phyloP scores from a whole-genome alignment of 495 filamentous ascomycete species.

The Penicillium pulvis region DNA sequence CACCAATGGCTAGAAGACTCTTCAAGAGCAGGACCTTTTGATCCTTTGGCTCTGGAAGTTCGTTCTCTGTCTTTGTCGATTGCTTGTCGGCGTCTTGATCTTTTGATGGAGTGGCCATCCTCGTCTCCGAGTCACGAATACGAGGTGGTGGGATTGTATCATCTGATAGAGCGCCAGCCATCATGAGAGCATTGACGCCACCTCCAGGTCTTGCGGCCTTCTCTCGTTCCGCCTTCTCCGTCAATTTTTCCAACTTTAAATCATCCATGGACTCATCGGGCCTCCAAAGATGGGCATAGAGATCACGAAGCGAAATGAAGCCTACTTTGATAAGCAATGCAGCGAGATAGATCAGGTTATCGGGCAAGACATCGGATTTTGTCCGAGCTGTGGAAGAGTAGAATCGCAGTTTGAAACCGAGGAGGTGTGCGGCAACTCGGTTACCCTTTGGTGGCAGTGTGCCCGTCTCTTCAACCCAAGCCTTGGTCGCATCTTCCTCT shows the following conservation, averaged over 20 bases:
- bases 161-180: constrained; percentile 84
- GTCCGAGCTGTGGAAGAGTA: constrained; percentile 77
- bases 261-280: constrained; percentile 77
- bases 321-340: constrained; percentile 95
- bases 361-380: constrained; percentile 70
- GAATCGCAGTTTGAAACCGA: constrained; percentile 97
- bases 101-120: constrained; percentile 47
- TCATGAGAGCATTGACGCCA: constrained; percentile 81
- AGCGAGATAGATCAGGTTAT: constrained; percentile 88
- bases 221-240: constrained; percentile 81
- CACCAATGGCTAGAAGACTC: constrained; percentile 86
- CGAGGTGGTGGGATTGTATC: constrained; percentile 64
- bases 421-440: constrained; percentile 84
- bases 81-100: constrained; percentile 55
- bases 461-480: constrained; percentile 77
- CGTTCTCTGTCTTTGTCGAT: constrained; percentile 52
- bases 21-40: constrained; percentile 85
- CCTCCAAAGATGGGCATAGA: constrained; percentile 93
- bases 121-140: constrained; percentile 44
- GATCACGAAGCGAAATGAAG: constrained; percentile 90
- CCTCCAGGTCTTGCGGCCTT: constrained; percentile 62
- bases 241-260: constrained; percentile 63
- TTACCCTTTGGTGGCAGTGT: constrained; percentile 86
- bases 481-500: constrained; percentile 54
- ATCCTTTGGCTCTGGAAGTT: constrained; percentile 78